phyloP scores from a whole-genome alignment of 805 yeast genomes.

The Nakazawaea holstii region DNA sequence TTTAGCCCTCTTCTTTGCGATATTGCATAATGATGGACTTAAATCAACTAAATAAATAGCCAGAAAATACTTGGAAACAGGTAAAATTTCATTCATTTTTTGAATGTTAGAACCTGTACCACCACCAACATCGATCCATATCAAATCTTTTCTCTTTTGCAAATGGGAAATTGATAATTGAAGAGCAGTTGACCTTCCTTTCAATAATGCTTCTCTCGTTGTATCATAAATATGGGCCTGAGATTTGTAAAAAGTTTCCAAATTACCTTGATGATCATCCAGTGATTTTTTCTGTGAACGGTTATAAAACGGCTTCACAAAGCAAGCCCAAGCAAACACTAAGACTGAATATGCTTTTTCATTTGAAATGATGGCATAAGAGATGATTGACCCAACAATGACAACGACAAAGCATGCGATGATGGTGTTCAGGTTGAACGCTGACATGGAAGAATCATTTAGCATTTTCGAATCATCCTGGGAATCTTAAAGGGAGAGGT shows the following conservation, averaged over 20 bases:
- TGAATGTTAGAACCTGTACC: slow-evolving; percentile 85
- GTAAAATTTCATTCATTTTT: slow-evolving; percentile 55
- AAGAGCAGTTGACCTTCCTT: slow-evolving; percentile 67
- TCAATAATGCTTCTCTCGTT: slow-evolving; percentile 59
- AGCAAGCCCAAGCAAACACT: slow-evolving; percentile 44
- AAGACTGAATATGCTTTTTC: slow-evolving; percentile 13
- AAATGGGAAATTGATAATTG: slow-evolving; percentile 56
- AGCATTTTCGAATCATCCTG: no score
- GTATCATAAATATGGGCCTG: slow-evolving; percentile 76
- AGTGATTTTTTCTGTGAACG: slow-evolving; percentile 21
- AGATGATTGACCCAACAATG: neutral
- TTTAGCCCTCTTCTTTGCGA: slow-evolving; percentile 57
- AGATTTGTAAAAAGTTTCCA: slow-evolving; percentile 67
- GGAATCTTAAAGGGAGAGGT: no score
- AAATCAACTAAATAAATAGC: slow-evolving; percentile 71
- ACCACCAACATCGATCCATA: slow-evolving; percentile 82
- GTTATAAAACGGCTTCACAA: slow-evolving; percentile 48
- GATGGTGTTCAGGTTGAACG: no score
- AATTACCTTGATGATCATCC: slow-evolving; percentile 48
- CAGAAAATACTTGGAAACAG: slow-evolving; percentile 45
- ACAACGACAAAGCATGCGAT: neutral
- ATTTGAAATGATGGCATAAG: neutral
- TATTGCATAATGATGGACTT: slow-evolving; percentile 70
- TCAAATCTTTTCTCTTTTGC: slow-evolving; percentile 35
- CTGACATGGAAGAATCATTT: no score